Conservation (phyloP, 129 eudicot genomes). For the Flaveria sonorensis region DNA sequence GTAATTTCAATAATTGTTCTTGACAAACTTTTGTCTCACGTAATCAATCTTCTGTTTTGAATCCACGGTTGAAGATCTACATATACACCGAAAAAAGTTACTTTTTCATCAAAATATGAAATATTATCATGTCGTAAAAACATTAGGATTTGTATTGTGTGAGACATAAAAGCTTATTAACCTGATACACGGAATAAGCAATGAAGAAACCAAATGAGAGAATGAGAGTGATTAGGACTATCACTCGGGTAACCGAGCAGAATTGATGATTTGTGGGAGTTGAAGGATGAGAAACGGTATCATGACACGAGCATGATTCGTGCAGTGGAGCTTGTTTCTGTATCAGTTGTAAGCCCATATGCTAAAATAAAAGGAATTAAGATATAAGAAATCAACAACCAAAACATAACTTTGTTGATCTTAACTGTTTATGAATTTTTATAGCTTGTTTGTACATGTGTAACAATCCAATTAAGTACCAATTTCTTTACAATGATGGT, state of each 20-base stretch:
- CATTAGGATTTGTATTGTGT: not conserved
- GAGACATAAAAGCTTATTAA: conserved; percentile 23
- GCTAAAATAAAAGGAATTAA: conserved; percentile 15
- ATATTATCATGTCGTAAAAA: not conserved
- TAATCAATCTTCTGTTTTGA: conserved; percentile 55
- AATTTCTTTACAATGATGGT: conserved; percentile 25
- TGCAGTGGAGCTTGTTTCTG: conserved; percentile 55
- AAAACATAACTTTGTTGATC: too few species aligned
- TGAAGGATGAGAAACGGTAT: conserved; percentile 58
- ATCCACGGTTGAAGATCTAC: conserved; percentile 77
- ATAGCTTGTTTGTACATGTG: not conserved
- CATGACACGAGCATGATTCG: conserved; percentile 54
- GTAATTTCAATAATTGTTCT: conserved; percentile 54
- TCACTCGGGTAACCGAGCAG: conserved; percentile 33
- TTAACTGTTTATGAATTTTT: not conserved
- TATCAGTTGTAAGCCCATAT: conserved; percentile 56
- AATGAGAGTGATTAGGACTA: conserved; percentile 51
- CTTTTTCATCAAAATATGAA: not conserved
- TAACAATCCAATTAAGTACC: conserved; percentile 5
- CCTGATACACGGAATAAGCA: conserved; percentile 52
- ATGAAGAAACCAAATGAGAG: conserved; percentile 40
- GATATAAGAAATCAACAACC: too few species aligned
- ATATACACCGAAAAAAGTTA: not conserved
- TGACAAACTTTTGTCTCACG: conserved; percentile 50
- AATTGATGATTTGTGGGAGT: conserved; percentile 42